Evolutionary conservation across 768 basidiomycete genomes (phyloP), one percentile per base, ranked within the genome.

Genomic region (Mycena filopes): DNA sequence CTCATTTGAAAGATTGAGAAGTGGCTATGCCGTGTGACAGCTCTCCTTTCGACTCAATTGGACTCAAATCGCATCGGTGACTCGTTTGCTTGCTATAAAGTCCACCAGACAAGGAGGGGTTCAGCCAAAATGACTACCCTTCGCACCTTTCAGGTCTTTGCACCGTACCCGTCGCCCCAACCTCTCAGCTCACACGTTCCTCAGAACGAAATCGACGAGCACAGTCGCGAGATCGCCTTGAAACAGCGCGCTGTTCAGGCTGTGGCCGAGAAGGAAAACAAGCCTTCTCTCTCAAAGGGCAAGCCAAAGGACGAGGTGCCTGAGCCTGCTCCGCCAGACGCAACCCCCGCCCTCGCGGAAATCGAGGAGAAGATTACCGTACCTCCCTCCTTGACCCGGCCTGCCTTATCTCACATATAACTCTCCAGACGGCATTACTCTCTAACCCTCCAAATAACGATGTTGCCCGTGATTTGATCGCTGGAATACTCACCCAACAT

Each of bases 191-290:
- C 63, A 61, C 59, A 60, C 23, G 25, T 57, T 69, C n/a, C 28
- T 31, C 92, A 94, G 76, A 84, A 78, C 71, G 91, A 93, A 77
- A 94, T 94, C 65, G 89, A 93, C 66, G 86, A 91, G 68, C 87
- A 88, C 62, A 81, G 84, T 69, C 86, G 89, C 53, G 91, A 93
- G 76, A 78, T 87, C 47, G 78, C 83, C n/a, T n/a, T n/a, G 31
- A 92, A 85, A 75, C 89, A 92, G 68, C 86, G 90, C 42, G 75
- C 77, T 16, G 66, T 74, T 70, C 63, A 74, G 71, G 63, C 48
- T 48, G 50, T 55, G 25, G 62, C 70, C 10, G 76, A 79, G 64
- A 79, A 77, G 66, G 77, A 80, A 61, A 79, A 74, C 72, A 78
- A 66, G 48, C 66, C 72, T 42, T 68, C 68, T 45, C 50, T 66